Conservation (phyloP, 495 filamentous ascomycete species). For the Tuber umbilicatum region DNA sequence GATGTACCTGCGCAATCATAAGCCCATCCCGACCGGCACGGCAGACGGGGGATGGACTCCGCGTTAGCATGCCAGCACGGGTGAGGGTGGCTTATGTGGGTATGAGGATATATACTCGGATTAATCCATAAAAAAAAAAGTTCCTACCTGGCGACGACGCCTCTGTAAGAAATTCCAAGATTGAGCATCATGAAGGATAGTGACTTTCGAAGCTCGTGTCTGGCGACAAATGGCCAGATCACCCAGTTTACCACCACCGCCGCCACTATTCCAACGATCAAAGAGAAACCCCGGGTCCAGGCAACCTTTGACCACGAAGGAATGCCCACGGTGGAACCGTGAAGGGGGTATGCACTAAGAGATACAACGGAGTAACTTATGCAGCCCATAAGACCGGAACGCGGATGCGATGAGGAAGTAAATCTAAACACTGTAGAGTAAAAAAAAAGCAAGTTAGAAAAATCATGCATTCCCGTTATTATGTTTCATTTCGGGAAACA, state of each 20-base stretch:
- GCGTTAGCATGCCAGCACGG: not conserved
- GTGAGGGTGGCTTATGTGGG: not conserved
- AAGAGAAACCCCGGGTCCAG: constrained; percentile 48
- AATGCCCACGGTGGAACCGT: constrained; percentile 17
- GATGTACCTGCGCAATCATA: constrained; percentile 45
- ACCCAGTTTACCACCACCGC: constrained; percentile 54
- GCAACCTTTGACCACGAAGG: constrained; percentile 46
- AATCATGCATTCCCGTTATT: not conserved
- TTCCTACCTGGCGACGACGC: constrained; percentile 48
- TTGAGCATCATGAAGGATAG: constrained; percentile 53
- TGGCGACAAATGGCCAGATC: constrained; percentile 56
- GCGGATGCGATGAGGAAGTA: constrained; percentile 52
- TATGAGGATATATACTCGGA: constrained; percentile 1
- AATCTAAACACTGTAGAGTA: constrained; percentile 48
- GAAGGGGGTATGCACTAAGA: constrained; percentile 44
- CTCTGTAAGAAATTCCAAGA: constrained; percentile 51
- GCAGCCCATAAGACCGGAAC: constrained; percentile 51
- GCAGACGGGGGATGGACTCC: not conserved
- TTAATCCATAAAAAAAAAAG: not conserved
- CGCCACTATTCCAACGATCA: constrained; percentile 50
- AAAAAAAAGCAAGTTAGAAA: constrained; percentile 8
- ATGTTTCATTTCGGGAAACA: not conserved
- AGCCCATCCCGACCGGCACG: not conserved
- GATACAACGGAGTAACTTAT: constrained; percentile 54
- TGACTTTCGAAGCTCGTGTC: constrained; percentile 54